Base-by-base conservation (phyloP, 2,329 filamentous ascomycete genomes). In the Fusarium secorum region DNA sequence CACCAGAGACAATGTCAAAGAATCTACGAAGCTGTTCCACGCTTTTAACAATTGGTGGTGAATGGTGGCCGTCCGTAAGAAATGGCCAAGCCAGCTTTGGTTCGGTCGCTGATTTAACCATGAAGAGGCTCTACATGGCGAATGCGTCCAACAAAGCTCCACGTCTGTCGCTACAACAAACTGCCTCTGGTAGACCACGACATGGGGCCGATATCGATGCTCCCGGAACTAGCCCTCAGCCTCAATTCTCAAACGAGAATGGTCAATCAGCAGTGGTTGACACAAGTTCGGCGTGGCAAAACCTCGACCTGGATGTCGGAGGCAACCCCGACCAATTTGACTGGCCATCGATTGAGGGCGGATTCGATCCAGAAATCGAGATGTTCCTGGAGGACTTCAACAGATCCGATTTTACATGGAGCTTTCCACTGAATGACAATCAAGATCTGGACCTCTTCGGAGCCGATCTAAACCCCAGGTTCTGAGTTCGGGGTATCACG, bases 351-450 rank as follows among this genome's bases (percentile, higher is more conserved):
- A 32, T 41, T 30, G 48, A 55, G 17, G 20, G 22, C 24, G 62
- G 62, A 7, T 59, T 70, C 5, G 64, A 67, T 14, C 66, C 66
- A 4, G 68, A 71, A n/a, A 70, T 71, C 14, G 66, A 71, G n/a
- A 70, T 61, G 39, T 71, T 70, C 48, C 45, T 71, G 14, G 55
- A 67, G 8, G 68, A 70, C 18, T 67, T 67, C 5, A 68, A 59
- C 41, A n/a, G 35, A 14, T 71, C 63, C 3, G 68, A 68, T 9
- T 68, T 70, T 17, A 70, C 46, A 1, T 68, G 66, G 63, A 70
- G 38, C 33, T 67, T 70, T 39, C 44, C 63, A 11, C 32, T 61
- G 20, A 68, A 70, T 3, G 56, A 18, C 2, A 60, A 32, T 15
- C 57, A 66, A 41, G 69, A 70, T 10, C 26, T 41, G 11, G 39